Evolutionary conservation across 1,139 yeast genomes (phyloP), one percentile per base, ranked within the genome.

Genomic region (Saccharomycopsis hybrid): DNA sequence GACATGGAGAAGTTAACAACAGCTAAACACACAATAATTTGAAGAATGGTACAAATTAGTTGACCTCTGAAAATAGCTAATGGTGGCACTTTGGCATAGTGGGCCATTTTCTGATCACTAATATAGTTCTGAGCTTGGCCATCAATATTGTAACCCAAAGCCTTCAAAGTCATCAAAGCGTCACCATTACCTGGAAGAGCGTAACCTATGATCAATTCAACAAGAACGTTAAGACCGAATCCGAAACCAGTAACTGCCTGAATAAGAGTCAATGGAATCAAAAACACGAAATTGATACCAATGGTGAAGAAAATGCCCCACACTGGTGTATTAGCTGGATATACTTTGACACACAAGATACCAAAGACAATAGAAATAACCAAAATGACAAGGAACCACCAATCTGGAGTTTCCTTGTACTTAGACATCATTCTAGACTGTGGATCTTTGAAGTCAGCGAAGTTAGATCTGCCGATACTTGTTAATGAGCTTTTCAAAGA

Each of bases 101-200:
- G 86, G 2, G 77, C 85, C 68, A 72, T 59, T 61, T 80, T 81
- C 63, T 77, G 78, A 58, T 77, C 76, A 3, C 74, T 60, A 46
- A 78, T 67, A 63, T 73, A 80, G 59, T 68, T 70, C 47, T 77
- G 77, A 13, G 85, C 82, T 63, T 80, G 85, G 2, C 75, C 76
- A 62, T 74, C 77, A 56, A 78, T 77, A 60, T 78, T 78, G 58
- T 72, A 72, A 31, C 85, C 85, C 54, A 71, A 70, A 1, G 81
- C 78, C 60, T 80, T 80, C 55, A 79, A 65, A 33, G 76, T 71
- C 73, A 75, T 79, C 56, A 79, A 64, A 1, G 85, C 85, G 44
- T 71, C 65, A 41, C 81, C 82, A 50, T 79, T 78, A 47, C 84
- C 84, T 31, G 84, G 85, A 35, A 80, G 56, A 2, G 82, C 80